Evolutionary conservation across 2,329 filamentous ascomycete species (phyloP), one percentile per base, ranked within the genome.

Genomic region (Phyllosticta citribraziliensis): DNA sequence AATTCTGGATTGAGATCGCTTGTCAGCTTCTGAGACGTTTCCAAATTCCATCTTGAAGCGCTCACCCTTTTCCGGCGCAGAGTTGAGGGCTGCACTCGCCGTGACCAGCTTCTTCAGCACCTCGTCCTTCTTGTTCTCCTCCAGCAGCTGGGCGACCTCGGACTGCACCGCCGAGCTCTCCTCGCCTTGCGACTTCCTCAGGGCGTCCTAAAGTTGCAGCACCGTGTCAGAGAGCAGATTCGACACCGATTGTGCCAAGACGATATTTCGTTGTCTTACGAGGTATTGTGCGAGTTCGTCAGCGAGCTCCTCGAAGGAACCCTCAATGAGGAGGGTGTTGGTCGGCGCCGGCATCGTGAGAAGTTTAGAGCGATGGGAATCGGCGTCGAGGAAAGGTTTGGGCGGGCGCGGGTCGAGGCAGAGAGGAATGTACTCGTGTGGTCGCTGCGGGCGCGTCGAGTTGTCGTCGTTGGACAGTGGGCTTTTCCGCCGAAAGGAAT

Each of bases 231-330:
- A 27, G 20, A 52, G 40, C 19, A 53, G 53, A 52, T 27, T 52
- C 14, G 25, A 19, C 25, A 22, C 24, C 12, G 40, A 5, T 50
- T 27, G 59, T 27, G 40, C 19, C 54, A 51, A 24, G 20, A 25
- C 6, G 52, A n/a, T 47, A 61, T 61, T 61, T 57, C 59, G 55
- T 57, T 51, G 55, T 56, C 60, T 62, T 62, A 62, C 60, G 74
- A 99, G 82, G 79, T 96, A 97, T 70, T 92, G 88, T 75, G 93
- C 91, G 81, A 99, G 89, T 80, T 99, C 94, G 76, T 89, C 87
- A 71, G 89, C 87, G 73, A 97, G 87, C 80, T 97, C 94, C 75
- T 91, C 86, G 76, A 97, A 96, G 70, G 85, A 84, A 76, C 94
- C 94, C 81, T 99, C 94, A 76, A 99, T 85, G 69, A 87, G 79